Base-by-base conservation (phyloP, 139 green algal genomes). In the Nannochloris sp. region DNA sequence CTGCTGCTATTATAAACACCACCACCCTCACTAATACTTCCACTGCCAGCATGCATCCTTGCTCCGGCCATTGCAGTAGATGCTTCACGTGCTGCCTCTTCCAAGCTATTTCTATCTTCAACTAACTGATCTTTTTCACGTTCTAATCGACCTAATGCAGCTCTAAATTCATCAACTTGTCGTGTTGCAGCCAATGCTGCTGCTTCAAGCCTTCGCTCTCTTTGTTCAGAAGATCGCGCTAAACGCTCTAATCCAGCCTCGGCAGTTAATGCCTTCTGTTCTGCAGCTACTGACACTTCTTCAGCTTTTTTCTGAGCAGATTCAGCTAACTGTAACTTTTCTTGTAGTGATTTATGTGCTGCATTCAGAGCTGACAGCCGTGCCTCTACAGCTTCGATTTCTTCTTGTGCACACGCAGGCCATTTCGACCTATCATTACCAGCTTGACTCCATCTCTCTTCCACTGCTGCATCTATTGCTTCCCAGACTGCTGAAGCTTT, bases 71-170 rank as follows among this genome's bases (percentile, higher is more conserved):
- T 5, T 3, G 34, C 23, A 5, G 64, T 56, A 25, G 13, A 13
- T 31, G n/a, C n/a, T n/a, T n/a, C n/a, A n/a, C n/a, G n/a, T n/a
- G n/a, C n/a, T n/a, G n/a, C n/a, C n/a, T n/a, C n/a, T n/a, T 71
- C 64, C 51, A 54, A 25, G 31, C 45, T 31, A 44, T 47, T 6
- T 56, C 64, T 71, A n/a, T 65, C 65, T 27, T 25, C 65, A 34
- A 75, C 29, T 24, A 76, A 60, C 27, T 69, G 23, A 55, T 73
- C 68, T n/a, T 66, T 51, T 57, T 66, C 44, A 3, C 64, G 64
- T 44, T 64, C 53, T 24, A 37, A 48, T 15, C 10, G 30, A 4
- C 29, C 39, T 15, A 73, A 34, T 46, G 66, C 55, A n/a, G 25
- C 31, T 12, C 42, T 32, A 30, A 66, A 67, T 38, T 73, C 66